Evolutionary conservation across 371 early-diverging fungal genomes (phyloP).

Genomic region (Encephalitozoon romaleae): DNA sequence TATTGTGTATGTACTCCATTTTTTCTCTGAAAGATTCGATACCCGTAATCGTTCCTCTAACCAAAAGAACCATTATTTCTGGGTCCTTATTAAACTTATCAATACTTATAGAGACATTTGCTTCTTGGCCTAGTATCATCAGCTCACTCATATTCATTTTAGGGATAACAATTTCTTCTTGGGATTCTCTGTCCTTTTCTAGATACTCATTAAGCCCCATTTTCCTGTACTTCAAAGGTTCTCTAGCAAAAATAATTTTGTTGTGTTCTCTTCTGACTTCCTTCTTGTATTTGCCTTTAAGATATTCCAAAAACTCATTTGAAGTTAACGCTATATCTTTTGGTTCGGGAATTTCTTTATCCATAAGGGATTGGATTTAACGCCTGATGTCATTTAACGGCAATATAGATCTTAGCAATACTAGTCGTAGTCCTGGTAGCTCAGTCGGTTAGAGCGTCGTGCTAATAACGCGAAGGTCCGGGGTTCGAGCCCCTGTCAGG

Average conservation of each 20-base stretch:
- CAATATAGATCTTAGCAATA: neutral
- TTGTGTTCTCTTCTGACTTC: neutral
- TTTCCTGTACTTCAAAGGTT: constrained; percentile 8
- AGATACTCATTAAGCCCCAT: constrained; percentile 20
- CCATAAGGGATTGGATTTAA: neutral
- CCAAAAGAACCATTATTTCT: neutral
- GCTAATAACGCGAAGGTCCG: constrained; percentile 39
- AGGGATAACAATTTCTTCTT: constrained; percentile 7
- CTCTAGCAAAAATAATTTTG: neutral
- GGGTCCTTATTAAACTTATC: neutral
- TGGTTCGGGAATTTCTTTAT: neutral
- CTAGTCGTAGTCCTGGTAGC: constrained; percentile 9
- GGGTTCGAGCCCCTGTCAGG: constrained; percentile 36
- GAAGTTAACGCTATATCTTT: neutral
- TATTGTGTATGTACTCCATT: neutral
- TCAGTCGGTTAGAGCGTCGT: constrained; percentile 38
- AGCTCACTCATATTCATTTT: neutral
- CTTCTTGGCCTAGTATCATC: neutral
- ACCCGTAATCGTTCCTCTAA: neutral
- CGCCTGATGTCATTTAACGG: neutral
- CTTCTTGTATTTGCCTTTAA: neutral
- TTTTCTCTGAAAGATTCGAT: neutral
- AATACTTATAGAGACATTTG: neutral
- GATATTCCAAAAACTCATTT: neutral
- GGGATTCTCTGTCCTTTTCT: neutral